These are phyloP conservation scores for Neonectria ditissima DNA, from an alignment of 2,329 filamentous ascomycete genomes.

Conservation along the genomic window DNA sequence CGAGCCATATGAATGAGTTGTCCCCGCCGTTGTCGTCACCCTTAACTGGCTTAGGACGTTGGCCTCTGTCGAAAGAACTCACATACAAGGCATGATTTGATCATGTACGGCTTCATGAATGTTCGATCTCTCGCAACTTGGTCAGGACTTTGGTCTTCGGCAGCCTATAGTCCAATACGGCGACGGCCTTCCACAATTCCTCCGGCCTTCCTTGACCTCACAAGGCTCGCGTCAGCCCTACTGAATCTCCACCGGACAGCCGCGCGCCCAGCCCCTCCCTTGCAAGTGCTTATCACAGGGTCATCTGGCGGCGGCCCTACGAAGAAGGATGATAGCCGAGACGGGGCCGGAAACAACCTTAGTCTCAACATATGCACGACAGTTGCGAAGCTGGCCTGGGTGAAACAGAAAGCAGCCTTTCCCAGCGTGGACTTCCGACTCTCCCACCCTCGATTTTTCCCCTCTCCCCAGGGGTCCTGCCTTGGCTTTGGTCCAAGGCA, in stretches of 20 bases:
- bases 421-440: not conserved
- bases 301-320: not conserved
- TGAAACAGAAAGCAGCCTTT: constrained; percentile 1
- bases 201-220: not conserved
- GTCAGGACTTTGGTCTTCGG: constrained; percentile 9
- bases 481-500: not conserved
- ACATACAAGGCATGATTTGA: not conserved
- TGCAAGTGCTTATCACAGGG: constrained; percentile 43
- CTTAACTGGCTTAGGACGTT: no score
- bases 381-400: constrained; percentile 4
- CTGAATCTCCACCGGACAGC: constrained; percentile 26
- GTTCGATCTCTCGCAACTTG: constrained; percentile 8
- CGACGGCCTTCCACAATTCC: constrained; percentile 25
- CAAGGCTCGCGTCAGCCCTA: constrained; percentile 45
- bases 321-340: constrained; percentile 14
- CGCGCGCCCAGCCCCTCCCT: constrained; percentile 22
- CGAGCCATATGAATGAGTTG: constrained; percentile 1
- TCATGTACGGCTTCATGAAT: not conserved
- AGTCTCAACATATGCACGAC: constrained; percentile 22
- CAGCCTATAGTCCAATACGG: constrained; percentile 18
- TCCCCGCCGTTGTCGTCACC: no score
- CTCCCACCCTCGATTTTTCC: no score
- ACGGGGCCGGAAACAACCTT: constrained; percentile 17
- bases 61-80: no score
- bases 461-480: not conserved